These are phyloP conservation scores for Volvariella surrecta DNA, from an alignment of 1,284 basidiomycete genomes.

Conservation along the genomic window DNA sequence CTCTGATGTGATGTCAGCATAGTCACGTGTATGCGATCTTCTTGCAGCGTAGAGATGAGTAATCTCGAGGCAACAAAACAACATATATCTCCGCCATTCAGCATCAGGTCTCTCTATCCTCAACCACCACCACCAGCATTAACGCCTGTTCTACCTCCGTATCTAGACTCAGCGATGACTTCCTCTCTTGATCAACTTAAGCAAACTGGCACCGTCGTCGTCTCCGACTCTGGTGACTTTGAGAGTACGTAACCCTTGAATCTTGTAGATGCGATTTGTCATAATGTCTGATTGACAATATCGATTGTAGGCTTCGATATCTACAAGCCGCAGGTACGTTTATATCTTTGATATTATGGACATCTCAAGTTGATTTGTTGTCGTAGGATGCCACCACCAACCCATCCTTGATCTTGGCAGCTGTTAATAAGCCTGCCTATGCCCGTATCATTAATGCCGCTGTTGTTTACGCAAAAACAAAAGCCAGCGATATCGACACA, in stretches of 20 bases:
- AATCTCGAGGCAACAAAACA: too few species aligned
- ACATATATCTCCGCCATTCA: not conserved
- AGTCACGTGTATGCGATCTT: too few species aligned
- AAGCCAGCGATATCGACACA: conserved; percentile 66
- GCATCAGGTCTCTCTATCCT: not conserved
- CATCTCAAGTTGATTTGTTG: conserved; percentile 7
- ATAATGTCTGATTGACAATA: conserved; percentile 1
- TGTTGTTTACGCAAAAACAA: conserved; percentile 74
- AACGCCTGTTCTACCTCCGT: too few species aligned
- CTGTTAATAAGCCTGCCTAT: conserved; percentile 87
- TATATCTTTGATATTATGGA: conserved; percentile 1
- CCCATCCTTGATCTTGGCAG: conserved; percentile 89
- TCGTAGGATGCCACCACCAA: conserved; percentile 87
- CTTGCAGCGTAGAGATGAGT: not conserved
- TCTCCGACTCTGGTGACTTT: conserved; percentile 89
- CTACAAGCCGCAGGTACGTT: conserved; percentile 81
- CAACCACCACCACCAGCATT: not conserved
- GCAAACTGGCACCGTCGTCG: conserved; percentile 87
- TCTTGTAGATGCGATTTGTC: not conserved
- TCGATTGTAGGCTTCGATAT: conserved; percentile 65
- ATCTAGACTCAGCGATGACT: conserved; percentile 56
- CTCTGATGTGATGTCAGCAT: too few species aligned
- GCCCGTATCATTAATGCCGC: conserved; percentile 80
- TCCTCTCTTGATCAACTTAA: conserved; percentile 85
- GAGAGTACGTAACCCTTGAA: conserved; percentile 45